Conservation (phyloP, 2,329 filamentous ascomycete species). For the Pseudogymnoascus sp. region DNA sequence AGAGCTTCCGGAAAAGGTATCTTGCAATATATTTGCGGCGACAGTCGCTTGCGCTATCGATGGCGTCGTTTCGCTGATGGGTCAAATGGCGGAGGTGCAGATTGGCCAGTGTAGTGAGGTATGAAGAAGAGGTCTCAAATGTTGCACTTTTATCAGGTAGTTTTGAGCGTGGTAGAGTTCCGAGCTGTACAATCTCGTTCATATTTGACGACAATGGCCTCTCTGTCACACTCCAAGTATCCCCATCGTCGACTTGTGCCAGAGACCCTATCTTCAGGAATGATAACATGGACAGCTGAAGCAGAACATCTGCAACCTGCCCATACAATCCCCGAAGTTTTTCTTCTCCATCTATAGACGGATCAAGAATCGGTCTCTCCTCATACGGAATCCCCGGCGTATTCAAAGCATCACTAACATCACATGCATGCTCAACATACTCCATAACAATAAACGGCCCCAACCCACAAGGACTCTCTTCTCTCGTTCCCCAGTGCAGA, state of each 20-base stretch:
- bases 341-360: constrained; percentile 29
- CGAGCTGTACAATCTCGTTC: constrained; percentile 33
- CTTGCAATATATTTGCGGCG: constrained; percentile 33
- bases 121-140: constrained; percentile 34
- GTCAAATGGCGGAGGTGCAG: constrained; percentile 37
- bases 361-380: constrained; percentile 31
- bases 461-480: constrained; percentile 21
- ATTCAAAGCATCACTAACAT: constrained; percentile 25
- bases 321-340: constrained; percentile 34
- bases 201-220: constrained; percentile 40
- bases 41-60: constrained; percentile 28
- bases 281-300: constrained; percentile 33
- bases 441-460: constrained; percentile 35
- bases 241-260: constrained; percentile 20
- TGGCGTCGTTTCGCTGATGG: constrained; percentile 36
- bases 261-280: constrained; percentile 39
- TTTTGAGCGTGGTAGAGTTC: constrained; percentile 21
- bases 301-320: constrained; percentile 37
- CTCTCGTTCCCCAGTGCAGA: constrained; percentile 20
- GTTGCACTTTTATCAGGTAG: constrained; percentile 23
- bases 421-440: constrained; percentile 25
- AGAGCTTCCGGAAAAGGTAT: constrained; percentile 31
- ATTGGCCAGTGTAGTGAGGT: constrained; percentile 36
- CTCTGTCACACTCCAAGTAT: constrained; percentile 25
- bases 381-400: constrained; percentile 15